Evolutionary conservation across 345 rosid genomes (phyloP).

Genomic region (Psidium guajava): DNA sequence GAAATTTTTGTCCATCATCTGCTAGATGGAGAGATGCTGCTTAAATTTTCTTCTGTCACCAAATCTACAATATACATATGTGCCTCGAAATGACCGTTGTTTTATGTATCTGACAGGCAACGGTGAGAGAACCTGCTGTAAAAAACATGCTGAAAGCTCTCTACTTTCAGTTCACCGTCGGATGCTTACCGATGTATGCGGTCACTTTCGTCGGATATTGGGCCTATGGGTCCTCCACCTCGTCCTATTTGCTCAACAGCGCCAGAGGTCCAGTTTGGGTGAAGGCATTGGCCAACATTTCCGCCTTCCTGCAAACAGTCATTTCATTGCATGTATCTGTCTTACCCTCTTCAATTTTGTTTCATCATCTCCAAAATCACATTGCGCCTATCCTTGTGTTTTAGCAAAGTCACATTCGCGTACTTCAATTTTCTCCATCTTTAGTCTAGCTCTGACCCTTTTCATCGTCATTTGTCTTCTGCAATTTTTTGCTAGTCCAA

Average conservation of each 20-base stretch:
- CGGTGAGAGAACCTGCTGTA: slow-evolving; percentile 35
- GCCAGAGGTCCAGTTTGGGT: slow-evolving; percentile 75
- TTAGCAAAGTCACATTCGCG: not conserved
- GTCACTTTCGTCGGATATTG: slow-evolving; percentile 77
- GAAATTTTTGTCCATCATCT: not conserved
- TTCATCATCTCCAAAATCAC: not conserved
- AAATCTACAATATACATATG: not conserved
- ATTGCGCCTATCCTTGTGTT: not conserved
- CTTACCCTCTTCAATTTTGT: not conserved
- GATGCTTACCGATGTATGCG: slow-evolving; percentile 62
- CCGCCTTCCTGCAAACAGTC: slow-evolving; percentile 79
- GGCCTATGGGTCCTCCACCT: slow-evolving; percentile 86
- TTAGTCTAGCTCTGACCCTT: not conserved
- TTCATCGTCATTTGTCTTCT: not conserved
- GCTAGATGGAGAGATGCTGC: not conserved
- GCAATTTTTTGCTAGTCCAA: slow-evolving; percentile 90
- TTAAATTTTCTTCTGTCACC: not conserved
- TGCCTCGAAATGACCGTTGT: not conserved
- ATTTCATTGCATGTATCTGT: slow-evolving; percentile 65
- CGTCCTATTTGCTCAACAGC: slow-evolving; percentile 59
- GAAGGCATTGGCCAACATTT: slow-evolving; percentile 60
- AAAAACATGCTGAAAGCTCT: slow-evolving; percentile 69
- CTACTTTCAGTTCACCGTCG: slow-evolving; percentile 69
- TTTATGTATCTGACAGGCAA: slow-evolving; percentile 15
- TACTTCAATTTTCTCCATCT: not conserved